Percentiles rank a stretch among this genome's conserved stretches.
Evolutionary conservation across 148 eudicot genomes (phyloP).

Genomic region (Talinum fruticosum): DNA sequence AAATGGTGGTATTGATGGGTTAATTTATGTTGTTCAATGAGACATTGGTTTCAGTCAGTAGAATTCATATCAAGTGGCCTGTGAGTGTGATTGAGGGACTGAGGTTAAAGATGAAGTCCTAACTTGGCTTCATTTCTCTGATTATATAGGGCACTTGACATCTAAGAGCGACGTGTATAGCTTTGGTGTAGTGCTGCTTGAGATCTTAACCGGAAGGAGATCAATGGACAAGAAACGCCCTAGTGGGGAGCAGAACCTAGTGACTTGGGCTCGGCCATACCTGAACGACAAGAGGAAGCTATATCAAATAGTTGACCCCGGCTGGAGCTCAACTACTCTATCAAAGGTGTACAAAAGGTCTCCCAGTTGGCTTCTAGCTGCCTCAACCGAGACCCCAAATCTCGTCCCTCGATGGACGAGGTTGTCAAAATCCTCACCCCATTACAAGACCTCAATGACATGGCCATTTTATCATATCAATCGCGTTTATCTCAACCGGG

Average conservation of each 20-base stretch:
- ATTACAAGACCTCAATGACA: slow-evolving; percentile 70
- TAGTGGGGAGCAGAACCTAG: slow-evolving; percentile 85
- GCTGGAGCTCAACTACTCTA: slow-evolving; percentile 77
- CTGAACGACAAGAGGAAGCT: slow-evolving; percentile 69
- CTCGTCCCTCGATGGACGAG: slow-evolving; percentile 90
- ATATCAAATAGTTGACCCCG: slow-evolving; percentile 80
- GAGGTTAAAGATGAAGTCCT: background rate
- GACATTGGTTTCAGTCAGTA: background rate
- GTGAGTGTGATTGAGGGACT: background rate
- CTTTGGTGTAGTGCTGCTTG: slow-evolving; percentile 91
- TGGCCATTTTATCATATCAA: slow-evolving; percentile 69
- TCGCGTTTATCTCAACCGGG: slow-evolving; percentile 62
- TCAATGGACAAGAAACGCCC: slow-evolving; percentile 97
- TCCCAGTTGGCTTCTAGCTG: slow-evolving; percentile 67
- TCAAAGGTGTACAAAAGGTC: slow-evolving; percentile 85
- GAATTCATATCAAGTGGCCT: background rate
- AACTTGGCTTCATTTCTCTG: slow-evolving; percentile 17
- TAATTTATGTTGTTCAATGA: background rate
- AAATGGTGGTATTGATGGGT: background rate
- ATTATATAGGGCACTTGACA: slow-evolving; percentile 90
- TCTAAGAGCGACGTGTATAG: slow-evolving; percentile 92
- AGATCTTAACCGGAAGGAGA: slow-evolving; percentile 84
- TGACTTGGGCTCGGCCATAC: slow-evolving; percentile 85
- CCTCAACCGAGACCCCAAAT: slow-evolving; percentile 75
- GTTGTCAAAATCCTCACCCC: slow-evolving; percentile 67